Evolutionary conservation across 257 asterid genomes (phyloP).

Genomic region (Echites panduratus): DNA sequence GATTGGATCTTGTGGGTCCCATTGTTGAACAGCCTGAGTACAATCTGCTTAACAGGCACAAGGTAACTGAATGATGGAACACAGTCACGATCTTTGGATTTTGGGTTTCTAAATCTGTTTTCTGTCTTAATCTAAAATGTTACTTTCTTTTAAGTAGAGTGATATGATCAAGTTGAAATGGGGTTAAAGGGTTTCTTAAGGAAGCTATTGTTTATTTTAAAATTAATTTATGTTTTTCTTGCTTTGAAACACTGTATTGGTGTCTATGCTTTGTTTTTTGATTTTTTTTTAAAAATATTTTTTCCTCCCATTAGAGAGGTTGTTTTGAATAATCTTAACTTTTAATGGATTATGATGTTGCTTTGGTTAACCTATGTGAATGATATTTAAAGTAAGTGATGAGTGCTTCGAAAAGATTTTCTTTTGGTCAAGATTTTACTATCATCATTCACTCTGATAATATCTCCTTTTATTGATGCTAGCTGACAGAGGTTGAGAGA

Average conservation of each 20-base stretch:
- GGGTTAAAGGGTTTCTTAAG: not conserved
- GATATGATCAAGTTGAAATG: not conserved
- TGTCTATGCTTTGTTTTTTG: not conserved
- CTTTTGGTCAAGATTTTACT: not conserved
- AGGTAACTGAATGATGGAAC: slow-evolving; percentile 35
- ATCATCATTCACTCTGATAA: not conserved
- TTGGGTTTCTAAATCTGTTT: not conserved
- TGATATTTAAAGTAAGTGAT: not conserved
- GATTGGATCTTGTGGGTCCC: slow-evolving; percentile 91
- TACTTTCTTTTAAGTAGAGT: not conserved
- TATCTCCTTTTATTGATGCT: not conserved
- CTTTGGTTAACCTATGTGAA: not conserved
- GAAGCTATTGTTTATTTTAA: not conserved
- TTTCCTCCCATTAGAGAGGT: not conserved
- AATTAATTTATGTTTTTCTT: not conserved
- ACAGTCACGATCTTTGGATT: not conserved
- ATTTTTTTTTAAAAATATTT: not conserved
- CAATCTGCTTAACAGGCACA: slow-evolving; percentile 75
- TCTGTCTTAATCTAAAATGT: not conserved
- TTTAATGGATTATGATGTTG: not conserved
- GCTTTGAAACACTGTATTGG: not conserved
- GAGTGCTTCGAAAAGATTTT: not conserved
- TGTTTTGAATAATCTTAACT: not conserved
- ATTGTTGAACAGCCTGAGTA: slow-evolving; percentile 97
- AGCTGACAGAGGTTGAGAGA: not conserved